Evolutionary conservation across 2,329 filamentous ascomycete species (phyloP).

Genomic region (Microdochium paspali): DNA sequence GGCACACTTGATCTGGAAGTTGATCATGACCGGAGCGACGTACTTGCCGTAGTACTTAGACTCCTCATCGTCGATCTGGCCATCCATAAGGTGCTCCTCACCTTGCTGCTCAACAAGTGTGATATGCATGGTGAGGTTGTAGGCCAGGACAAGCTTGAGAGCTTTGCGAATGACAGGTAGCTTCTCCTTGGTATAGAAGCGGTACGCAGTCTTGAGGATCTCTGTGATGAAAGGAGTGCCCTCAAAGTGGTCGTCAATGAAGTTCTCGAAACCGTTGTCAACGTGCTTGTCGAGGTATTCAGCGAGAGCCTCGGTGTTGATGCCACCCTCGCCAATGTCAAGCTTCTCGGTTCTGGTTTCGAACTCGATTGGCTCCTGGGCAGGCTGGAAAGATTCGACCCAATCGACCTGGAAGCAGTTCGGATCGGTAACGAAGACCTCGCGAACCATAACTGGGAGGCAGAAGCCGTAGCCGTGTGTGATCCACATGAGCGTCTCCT

Average conservation of each 20-base stretch:
- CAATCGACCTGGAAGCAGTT: constrained; percentile 91
- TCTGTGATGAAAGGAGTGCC: constrained; percentile 92
- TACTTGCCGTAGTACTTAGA: constrained; percentile 87
- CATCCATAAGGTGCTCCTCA: constrained; percentile 66
- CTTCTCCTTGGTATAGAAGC: constrained; percentile 83
- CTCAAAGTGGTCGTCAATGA: constrained; percentile 93
- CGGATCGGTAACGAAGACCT: constrained; percentile 86
- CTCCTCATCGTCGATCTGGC: constrained; percentile 75
- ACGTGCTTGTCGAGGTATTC: constrained; percentile 96
- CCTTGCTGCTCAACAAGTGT: constrained; percentile 88
- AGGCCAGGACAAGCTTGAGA: constrained; percentile 86
- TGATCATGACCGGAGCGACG: constrained; percentile 96
- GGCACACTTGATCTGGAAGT: constrained; percentile 97
- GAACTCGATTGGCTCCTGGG: constrained; percentile 68
- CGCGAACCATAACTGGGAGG: constrained; percentile 84
- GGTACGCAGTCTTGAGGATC: constrained; percentile 91
- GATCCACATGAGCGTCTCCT: constrained; percentile 73
- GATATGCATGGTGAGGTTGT: constrained; percentile 90
- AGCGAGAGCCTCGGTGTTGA: constrained; percentile 70
- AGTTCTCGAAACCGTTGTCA: constrained; percentile 82
- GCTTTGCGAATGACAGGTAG: constrained; percentile 88
- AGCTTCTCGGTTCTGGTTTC: constrained; percentile 82
- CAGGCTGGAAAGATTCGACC: constrained; percentile 66
- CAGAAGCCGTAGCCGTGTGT: constrained; percentile 94
- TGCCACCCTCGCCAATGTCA: constrained; percentile 80